Base-by-base conservation (phyloP, 2,329 filamentous ascomycete species). In the Apiospora malaysiana region DNA sequence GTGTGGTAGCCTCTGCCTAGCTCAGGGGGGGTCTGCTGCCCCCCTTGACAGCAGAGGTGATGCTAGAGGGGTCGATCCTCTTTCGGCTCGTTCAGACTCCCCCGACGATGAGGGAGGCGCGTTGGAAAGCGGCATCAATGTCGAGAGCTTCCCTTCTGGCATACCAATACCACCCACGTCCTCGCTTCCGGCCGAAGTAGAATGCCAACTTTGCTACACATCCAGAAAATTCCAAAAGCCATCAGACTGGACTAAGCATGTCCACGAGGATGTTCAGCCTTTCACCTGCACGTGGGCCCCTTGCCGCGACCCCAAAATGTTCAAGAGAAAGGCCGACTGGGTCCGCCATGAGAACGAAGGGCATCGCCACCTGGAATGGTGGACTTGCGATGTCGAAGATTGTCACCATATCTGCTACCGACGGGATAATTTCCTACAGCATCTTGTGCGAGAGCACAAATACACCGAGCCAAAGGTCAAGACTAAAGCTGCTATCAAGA, bases 321-420 rank as follows among this genome's bases (percentile, higher is more conserved):
- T 97, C 85, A 97, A 97, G 82, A 90, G 94, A 66, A 98, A 97
- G 82, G 95, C 95, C 18, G 95, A 98, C 79, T 98, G 95, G 95
- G 94, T 97, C 27, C 89, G 95, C 42, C 95, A 98, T 77, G 95
- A 97, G 79, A 97, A 95, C 75, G 95, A 98, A 81, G 91, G 93
- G 37, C 95, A 98, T 79, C 89, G 95, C 32, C 94, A 97, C 74
- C 84, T 97, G 2, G 94, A 97, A 77, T 96, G 93, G 91, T 98
- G 94, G 94, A 91, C 88, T 7, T 98, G 95, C 78, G 90, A 93
- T 72, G 88, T 94, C 25, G 88, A 91, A 5, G 94, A 95, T 73
- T 97, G 95, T 80, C 87, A 85, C 10, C 95, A 97, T 79, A 89
- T 86, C 4, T 97, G 94, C 83, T 97, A 92, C 80, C 90, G 95